These are phyloP conservation scores for Silene noctiflora DNA, from an alignment of 179 eudicot species.

Conservation along the genomic window DNA sequence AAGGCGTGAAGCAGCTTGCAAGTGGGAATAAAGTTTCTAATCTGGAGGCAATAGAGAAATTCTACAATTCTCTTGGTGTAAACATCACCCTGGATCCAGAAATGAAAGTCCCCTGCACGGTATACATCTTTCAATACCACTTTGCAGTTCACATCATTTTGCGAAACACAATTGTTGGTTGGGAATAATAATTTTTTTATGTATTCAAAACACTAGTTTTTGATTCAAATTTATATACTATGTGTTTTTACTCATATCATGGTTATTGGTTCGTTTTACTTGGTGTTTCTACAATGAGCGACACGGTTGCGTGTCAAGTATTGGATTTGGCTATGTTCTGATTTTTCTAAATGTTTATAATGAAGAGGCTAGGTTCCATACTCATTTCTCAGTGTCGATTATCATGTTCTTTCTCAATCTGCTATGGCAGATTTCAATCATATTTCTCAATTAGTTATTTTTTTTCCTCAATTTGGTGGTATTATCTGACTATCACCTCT, in stretches of 20 bases:
- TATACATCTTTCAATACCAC: conserved; percentile 29
- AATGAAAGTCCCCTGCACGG: conserved; percentile 96
- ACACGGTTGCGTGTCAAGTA: too few species aligned
- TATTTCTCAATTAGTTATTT: background rate
- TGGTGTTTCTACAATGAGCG: too few species aligned
- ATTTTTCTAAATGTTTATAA: too few species aligned
- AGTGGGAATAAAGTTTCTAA: conserved; percentile 60
- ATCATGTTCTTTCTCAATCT: background rate
- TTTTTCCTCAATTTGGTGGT: background rate
- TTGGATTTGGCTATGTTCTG: too few species aligned
- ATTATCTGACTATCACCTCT: conserved; percentile 21
- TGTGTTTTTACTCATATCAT: too few species aligned
- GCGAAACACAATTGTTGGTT: background rate
- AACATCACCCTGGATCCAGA: conserved; percentile 70
- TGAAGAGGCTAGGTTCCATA: background rate
- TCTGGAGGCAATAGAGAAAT: conserved; percentile 61
- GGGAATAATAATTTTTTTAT: background rate
- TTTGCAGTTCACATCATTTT: background rate
- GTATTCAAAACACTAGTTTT: background rate
- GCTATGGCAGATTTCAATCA: background rate
- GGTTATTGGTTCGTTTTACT: too few species aligned
- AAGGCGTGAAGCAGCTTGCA: conserved; percentile 69
- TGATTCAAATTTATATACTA: background rate
- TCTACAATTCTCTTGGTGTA: conserved; percentile 59
- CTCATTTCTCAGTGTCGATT: background rate